Evolutionary conservation across 2,329 filamentous ascomycete genomes (phyloP), one percentile per base, ranked within the genome.

Genomic region (Aspergillus novofumigatus): DNA sequence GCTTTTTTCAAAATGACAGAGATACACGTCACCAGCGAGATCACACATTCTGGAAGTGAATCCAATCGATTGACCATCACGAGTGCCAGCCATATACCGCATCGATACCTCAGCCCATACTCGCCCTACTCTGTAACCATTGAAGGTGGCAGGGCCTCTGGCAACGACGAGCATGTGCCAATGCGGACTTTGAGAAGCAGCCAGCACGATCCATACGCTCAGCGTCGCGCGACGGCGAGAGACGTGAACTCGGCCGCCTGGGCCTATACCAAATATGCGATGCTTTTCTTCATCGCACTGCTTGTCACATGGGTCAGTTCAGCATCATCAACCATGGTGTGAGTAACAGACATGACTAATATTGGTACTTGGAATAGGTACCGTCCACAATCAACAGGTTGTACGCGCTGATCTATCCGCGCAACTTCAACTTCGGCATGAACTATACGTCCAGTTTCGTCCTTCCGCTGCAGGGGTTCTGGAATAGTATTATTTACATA

Each of bases 401-500:
- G 17, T 92, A 89, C 72, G 85, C 85, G 3, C 78, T 92, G 17
- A 78, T 86, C 8, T 78, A 88, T 65, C 76, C 80, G 0, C 74
- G 81, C 26, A 57, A 79, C 3, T 74, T 81, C 0, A 81, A 78
- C 14, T 80, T 86, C 28, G 77, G 80, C 0, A 81, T 94, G 25
- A 86, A 90, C 65, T 85, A 88, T 62, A 83, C 86, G 62, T 87
- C 88, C 23, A 86, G 88, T 0, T 81, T 91, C 44, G 90, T 94
- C 1, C 80, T 95, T 8, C 90, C 91, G 0, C 80, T 92, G 0
- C 91, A 95, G 69, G 91, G 91, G 0, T 89, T 92, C 66, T 94
- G 90, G 90, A 95, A 95, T 70, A 84, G 86, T 20, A 72, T 89
- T 57, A 91, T 95, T 63, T 95, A 94, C 72, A 75, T 85, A 17